Base-by-base conservation (phyloP, 2,329 filamentous ascomycete species). In the Curvularia sp. region DNA sequence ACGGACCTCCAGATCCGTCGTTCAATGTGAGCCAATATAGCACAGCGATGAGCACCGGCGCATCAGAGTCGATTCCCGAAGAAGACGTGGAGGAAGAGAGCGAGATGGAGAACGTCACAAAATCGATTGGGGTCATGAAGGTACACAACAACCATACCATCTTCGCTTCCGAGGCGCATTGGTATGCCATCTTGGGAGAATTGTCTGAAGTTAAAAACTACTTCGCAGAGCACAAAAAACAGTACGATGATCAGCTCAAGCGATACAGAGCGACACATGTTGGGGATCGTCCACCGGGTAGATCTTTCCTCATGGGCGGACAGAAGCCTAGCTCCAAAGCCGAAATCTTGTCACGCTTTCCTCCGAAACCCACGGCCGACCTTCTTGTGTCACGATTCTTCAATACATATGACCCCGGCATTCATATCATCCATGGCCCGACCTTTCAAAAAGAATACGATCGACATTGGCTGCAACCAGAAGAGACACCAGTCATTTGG, bases 171-270 rank as follows among this genome's bases (percentile, higher is more conserved):
- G 81, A 83, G 59, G 80, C 80, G 51, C 81, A 83, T 69, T 83
- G 81, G 81, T 82, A 81, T 62, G 80, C 81, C 6, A 83, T 83
- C 46, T 62, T 83, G 25, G 80, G 80, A 50, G 81, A 80, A 84
- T 95, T 99, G 63, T 84, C 91, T 9, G 95, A 99, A 80, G 94
- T 99, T 25, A 96, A 94, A 74, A 93, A 89, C 67, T 97, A 95
- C 79, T 98, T 96, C 70, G 79, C 80, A 18, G 87, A 84, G 34
- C 92, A 97, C 78, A 96, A 95, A 76, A 93, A 95, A 72, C 93
- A 97, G 65, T 84, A 94, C 59, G 92, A 96, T 73, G 88, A 88
- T 57, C 93, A 93, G 39, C 87, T 92, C 67, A 87, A 91, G 68
- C 89, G 87, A 68, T 87, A 96, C 50, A 85, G 89, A 73, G 86